These are phyloP conservation scores for Plasmodium malariae DNA, from an alignment of 169 alveolate genomes.

Conservation along the genomic window DNA sequence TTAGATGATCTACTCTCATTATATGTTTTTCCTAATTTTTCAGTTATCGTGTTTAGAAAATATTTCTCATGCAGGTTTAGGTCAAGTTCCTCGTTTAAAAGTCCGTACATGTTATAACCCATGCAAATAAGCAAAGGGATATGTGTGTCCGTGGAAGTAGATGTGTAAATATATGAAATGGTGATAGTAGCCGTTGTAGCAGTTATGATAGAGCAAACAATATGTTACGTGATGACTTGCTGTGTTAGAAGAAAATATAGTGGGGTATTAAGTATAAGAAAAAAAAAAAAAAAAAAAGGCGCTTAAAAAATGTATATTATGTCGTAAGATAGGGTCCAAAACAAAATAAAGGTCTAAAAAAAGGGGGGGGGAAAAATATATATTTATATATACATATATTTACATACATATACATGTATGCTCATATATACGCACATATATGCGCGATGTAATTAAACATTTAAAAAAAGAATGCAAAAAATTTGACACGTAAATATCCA, in stretches of 20 bases:
- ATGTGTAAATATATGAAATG: too few species aligned
- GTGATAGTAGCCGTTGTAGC: too few species aligned
- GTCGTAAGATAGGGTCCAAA: constrained; percentile 73
- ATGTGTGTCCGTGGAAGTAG: too few species aligned
- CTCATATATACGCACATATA: background rate
- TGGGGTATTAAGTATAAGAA: background rate
- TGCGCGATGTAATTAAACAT: too few species aligned
- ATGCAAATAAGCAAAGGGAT: background rate
- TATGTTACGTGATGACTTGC: too few species aligned
- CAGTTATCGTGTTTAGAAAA: constrained; percentile 50
- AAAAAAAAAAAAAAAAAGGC: background rate
- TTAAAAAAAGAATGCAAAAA: too few species aligned
- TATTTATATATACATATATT: background rate
- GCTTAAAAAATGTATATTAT: constrained; percentile 60
- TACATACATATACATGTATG: background rate
- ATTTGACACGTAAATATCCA: background rate
- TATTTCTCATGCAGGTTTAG: constrained; percentile 45
- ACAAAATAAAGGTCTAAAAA: constrained; percentile 59
- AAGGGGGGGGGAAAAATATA: background rate
- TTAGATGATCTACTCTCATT: background rate
- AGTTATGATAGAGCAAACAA: too few species aligned
- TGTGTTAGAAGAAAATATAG: background rate
- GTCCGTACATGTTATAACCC: background rate
- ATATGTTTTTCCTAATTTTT: constrained; percentile 14
- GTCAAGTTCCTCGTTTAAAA: constrained; percentile 28